These are phyloP conservation scores for Apiotrichum brassicae DNA, from an alignment of 1,284 basidiomycete genomes.

Conservation along the genomic window DNA sequence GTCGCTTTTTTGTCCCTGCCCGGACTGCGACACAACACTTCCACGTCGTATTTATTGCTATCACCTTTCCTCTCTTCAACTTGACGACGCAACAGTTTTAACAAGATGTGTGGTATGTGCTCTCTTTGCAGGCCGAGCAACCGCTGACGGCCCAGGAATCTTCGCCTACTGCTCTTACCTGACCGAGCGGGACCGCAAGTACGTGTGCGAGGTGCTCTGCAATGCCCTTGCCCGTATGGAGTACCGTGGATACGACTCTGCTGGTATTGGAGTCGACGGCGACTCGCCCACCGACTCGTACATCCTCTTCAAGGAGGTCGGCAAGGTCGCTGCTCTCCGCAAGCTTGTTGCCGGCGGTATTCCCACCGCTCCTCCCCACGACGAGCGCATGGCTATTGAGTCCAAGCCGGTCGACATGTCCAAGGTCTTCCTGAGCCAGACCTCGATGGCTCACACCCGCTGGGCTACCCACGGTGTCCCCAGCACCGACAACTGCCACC, in stretches of 20 bases:
- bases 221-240: slow-evolving; percentile 92
- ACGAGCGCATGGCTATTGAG: slow-evolving; percentile 12
- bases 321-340: slow-evolving; percentile 91
- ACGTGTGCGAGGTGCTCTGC: slow-evolving; percentile 84
- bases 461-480: slow-evolving; percentile 99
- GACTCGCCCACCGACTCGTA: slow-evolving; percentile 63
- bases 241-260: slow-evolving; percentile 98
- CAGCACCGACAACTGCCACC: slow-evolving; percentile 87
- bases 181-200: slow-evolving; percentile 89
- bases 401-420: slow-evolving; percentile 59
- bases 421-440: slow-evolving; percentile 80
- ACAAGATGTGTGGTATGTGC: slow-evolving; percentile 19
- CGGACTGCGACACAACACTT: neutral
- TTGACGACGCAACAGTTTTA: neutral
- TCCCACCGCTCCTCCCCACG: slow-evolving; percentile 21
- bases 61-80: neutral
- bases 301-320: slow-evolving; percentile 95
- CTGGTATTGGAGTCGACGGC: slow-evolving; percentile 86
- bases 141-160: slow-evolving; percentile 56
- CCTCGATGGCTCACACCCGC: slow-evolving; percentile 97
- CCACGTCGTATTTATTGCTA: neutral
- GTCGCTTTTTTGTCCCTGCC: neutral
- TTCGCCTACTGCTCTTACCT: slow-evolving; percentile 91
- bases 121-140: neutral
- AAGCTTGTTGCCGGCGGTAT: slow-evolving; percentile 75